phyloP scores from a whole-genome alignment of 495 filamentous ascomycete species.

The Lepraria neglecta region DNA sequence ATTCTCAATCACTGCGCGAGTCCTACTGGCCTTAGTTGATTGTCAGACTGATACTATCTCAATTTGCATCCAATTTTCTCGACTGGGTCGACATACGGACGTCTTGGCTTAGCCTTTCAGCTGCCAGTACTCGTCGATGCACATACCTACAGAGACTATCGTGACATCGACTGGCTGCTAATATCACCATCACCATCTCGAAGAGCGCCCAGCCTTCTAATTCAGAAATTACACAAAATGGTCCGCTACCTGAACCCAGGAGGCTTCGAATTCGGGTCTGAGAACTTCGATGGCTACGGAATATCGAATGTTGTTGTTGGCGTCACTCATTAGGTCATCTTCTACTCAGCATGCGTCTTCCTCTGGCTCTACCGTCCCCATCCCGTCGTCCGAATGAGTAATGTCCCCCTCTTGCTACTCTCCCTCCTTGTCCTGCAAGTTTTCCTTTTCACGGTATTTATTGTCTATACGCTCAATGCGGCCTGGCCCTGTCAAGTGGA shows the following conservation, averaged over 20 bases:
- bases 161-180: no score
- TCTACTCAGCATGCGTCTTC: constrained; percentile 48
- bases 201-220: no score
- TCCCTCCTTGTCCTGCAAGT: constrained; percentile 57
- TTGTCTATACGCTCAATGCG: constrained; percentile 55
- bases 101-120: no score
- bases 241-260: constrained; percentile 24
- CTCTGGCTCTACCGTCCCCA: constrained; percentile 50
- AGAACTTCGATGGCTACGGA: constrained; percentile 27
- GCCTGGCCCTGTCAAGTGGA: constrained; percentile 52
- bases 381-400: constrained; percentile 59
- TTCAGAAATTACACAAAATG: constrained; percentile 12
- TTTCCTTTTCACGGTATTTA: constrained; percentile 54
- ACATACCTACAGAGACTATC: no score
- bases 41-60: no score
- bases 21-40: no score
- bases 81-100: no score
- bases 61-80: no score
- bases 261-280: constrained; percentile 20
- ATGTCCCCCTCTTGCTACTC: constrained; percentile 51
- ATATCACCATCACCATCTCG: no score
- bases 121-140: no score
- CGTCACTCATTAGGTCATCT: constrained; percentile 20
- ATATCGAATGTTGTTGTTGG: constrained; percentile 23
- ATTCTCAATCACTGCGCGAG: no score